Base-by-base conservation (phyloP, 2,329 filamentous ascomycete species). In the Westerdykella sp. region DNA sequence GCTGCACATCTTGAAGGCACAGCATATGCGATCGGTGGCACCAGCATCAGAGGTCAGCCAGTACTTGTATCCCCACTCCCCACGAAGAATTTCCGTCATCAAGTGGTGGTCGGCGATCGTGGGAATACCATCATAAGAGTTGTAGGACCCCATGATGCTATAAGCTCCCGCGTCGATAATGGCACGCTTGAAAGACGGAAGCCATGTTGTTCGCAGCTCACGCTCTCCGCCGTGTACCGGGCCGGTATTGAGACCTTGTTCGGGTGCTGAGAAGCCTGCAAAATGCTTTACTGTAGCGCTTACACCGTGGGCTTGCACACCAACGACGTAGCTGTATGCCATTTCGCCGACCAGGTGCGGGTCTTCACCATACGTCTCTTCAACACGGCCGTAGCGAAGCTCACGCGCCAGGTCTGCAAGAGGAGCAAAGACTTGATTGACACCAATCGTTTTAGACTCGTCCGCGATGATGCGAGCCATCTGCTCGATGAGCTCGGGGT, bases 261-360 rank as follows among this genome's bases (percentile, higher is more conserved):
- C 84, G 0, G 83, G 84, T 1, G 72, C 71, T 37, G 76, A 83
- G 56, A 81, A 87, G 1, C 77, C 85, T 11, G 80, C 81, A 60
- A 84, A 88, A 59, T 89, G 85, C 69, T 88, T 89, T 37, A 88
- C 80, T 64, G 80, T 87, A 13, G 84, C 79, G 18, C 79, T 80
- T 5, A 87, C 83, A 35, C 81, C 80, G 28, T 73, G 70, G 11
- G 73, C 74, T 60, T 88, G 83, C 2, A 87, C 69, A 16, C 84
- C 79, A 40, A 69, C 74, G 32, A 80, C 71, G 42, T 77, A 77
- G 23, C 73, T 69, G 53, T 85, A 81, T 1, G 77, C 80, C 44
- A 85, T 75, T 57, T 87, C 83, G 3, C 84, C 84, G 2, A 81
- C 74, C 49, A 88, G 71, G 54, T 77, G 84, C 1, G 76, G 68